These are phyloP conservation scores for Prunus padus DNA, from an alignment of 306 rosid genomes.

Conservation along the genomic window DNA sequence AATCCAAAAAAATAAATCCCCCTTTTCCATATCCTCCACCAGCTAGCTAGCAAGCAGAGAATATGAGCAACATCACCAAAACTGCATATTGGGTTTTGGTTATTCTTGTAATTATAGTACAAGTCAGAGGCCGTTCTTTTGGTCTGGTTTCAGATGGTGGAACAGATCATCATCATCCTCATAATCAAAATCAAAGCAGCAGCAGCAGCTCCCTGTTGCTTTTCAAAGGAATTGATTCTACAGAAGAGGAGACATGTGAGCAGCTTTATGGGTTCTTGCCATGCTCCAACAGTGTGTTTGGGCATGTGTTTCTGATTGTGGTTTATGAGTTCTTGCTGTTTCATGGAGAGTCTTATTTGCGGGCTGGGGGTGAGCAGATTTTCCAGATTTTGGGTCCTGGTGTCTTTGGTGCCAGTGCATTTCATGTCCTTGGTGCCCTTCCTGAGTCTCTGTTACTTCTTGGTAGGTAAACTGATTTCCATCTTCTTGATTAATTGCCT, in stretches of 20 bases:
- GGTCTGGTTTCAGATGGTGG: slow-evolving; percentile 17
- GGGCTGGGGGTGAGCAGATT: slow-evolving; percentile 47
- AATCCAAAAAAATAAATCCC: not conserved
- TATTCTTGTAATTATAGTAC: not conserved
- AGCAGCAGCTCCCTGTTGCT: slow-evolving; percentile 4
- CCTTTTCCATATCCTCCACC: not conserved
- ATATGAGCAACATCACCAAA: slow-evolving; percentile 1
- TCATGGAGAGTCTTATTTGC: slow-evolving; percentile 55
- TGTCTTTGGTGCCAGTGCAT: slow-evolving; percentile 59
- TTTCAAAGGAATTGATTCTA: slow-evolving; percentile 1
- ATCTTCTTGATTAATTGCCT: not conserved
- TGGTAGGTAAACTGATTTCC: slow-evolving; percentile 30
- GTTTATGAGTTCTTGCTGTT: slow-evolving; percentile 57
- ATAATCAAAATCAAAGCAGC: not conserved
- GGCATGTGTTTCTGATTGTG: slow-evolving; percentile 46
- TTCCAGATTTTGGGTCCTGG: slow-evolving; percentile 66
- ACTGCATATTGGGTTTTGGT: slow-evolving; percentile 10
- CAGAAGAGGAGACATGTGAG: slow-evolving; percentile 24
- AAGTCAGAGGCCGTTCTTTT: slow-evolving; percentile 15
- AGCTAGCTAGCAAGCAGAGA: not conserved
- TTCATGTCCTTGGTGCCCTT: slow-evolving; percentile 60
- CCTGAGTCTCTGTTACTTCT: slow-evolving; percentile 57
- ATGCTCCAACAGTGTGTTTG: slow-evolving; percentile 44
- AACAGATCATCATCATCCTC: not conserved
- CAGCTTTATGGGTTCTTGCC: slow-evolving; percentile 63